A percentile compares a stretch with the other conserved stretches of the same genome.
Conservation (phyloP, 73 alveolate species). For the Paramecium primaurelia region DNA sequence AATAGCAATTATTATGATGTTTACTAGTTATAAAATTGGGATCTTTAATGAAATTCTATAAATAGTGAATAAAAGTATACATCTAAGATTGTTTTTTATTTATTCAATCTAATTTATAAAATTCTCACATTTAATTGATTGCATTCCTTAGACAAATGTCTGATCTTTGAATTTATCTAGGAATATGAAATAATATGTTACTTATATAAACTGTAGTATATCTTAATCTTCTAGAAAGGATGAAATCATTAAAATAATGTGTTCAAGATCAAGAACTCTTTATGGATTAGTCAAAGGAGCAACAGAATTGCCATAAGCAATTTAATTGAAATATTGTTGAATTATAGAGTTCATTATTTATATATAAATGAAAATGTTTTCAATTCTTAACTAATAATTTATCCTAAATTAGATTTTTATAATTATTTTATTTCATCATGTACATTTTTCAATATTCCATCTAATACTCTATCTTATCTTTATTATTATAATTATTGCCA, state of each 20-base stretch:
- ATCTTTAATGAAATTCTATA: background rate
- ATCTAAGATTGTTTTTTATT: background rate
- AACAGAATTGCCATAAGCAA: background rate
- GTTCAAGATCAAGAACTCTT: too few relatives aligned
- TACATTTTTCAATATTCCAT: background rate
- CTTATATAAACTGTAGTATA: background rate
- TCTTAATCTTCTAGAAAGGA: background rate
- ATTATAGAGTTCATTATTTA: constrained; percentile 14
- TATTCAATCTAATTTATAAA: background rate
- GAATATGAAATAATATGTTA: background rate
- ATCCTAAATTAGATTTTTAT: background rate
- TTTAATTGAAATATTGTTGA: background rate
- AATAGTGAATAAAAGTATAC: background rate
- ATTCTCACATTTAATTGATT: background rate
- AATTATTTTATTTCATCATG: background rate
- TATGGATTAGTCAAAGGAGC: background rate
- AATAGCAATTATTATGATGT: background rate
- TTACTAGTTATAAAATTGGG: background rate
- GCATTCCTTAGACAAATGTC: background rate
- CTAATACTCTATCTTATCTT: background rate
- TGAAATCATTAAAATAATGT: background rate
- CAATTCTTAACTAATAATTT: constrained; percentile 29
- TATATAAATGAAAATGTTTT: background rate
- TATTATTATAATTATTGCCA: background rate
- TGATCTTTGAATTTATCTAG: background rate